These are phyloP conservation scores for Nakazawaea holstii DNA, from an alignment of 805 yeast genomes.

Conservation along the genomic window DNA sequence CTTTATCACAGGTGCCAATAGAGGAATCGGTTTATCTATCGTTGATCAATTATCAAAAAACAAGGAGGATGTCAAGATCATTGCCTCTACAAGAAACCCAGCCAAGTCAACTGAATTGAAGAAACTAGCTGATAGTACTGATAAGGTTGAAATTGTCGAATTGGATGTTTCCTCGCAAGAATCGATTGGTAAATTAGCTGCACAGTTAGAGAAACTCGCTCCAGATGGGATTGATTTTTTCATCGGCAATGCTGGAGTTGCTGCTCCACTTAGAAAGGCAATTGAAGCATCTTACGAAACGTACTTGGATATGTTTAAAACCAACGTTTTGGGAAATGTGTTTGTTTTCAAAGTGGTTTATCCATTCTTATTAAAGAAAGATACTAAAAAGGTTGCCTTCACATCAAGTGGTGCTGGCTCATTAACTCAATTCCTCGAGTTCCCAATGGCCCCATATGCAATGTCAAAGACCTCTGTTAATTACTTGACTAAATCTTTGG, in stretches of 20 bases:
- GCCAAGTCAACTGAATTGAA: neutral
- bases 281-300: constrained; percentile 23
- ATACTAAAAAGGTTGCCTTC: too few species aligned
- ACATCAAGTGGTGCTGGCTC: too few species aligned
- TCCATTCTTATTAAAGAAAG: too few species aligned
- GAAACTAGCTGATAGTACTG: neutral
- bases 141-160: constrained; percentile 5
- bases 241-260: constrained; percentile 9
- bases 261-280: neutral
- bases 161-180: constrained; percentile 8
- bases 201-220: neutral
- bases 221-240: constrained; percentile 11
- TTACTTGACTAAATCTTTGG: too few species aligned
- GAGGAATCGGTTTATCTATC: constrained; percentile 35
- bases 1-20: constrained; percentile 36
- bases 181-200: constrained; percentile 5
- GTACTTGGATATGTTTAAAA: constrained; percentile 23
- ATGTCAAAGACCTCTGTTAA: too few species aligned
- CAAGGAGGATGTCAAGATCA: constrained; percentile 17
- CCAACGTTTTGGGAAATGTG: too few species aligned
- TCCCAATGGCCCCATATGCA: too few species aligned
- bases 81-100: constrained; percentile 15
- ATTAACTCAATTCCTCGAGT: too few species aligned
- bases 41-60: constrained; percentile 21
- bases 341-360: too few species aligned